phyloP scores from a whole-genome alignment of 2,329 filamentous ascomycete genomes.

The Talaromyces sp. region DNA sequence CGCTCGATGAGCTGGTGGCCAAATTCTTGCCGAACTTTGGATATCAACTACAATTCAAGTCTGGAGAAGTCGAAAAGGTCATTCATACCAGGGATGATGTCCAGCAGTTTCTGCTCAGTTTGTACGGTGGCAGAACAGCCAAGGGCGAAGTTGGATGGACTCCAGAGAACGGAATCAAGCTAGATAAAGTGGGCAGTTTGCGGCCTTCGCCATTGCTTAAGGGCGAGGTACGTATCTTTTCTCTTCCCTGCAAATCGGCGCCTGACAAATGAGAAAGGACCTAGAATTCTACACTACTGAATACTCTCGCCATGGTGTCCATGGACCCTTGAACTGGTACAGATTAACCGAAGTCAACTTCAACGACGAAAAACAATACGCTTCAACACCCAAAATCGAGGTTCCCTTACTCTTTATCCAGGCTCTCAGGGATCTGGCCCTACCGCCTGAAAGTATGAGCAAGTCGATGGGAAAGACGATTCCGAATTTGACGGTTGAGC shows the following conservation, averaged over 20 bases:
- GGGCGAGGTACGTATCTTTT: slow-evolving; percentile 49
- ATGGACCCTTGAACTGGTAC: slow-evolving; percentile 87
- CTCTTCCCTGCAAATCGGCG: background rate
- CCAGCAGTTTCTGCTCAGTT: slow-evolving; percentile 63
- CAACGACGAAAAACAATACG: slow-evolving; percentile 62
- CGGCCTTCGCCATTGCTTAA: slow-evolving; percentile 58
- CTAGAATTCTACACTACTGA: slow-evolving; percentile 72
- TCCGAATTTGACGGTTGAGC: slow-evolving; percentile 59
- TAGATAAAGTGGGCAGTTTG: slow-evolving; percentile 61
- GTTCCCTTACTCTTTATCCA: slow-evolving; percentile 71
- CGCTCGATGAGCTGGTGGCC: slow-evolving; percentile 59
- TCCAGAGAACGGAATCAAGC: slow-evolving; percentile 58
- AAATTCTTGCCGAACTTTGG: slow-evolving; percentile 63
- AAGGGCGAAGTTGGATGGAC: slow-evolving; percentile 58
- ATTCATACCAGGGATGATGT: slow-evolving; percentile 61
- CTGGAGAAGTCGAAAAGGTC: slow-evolving; percentile 60
- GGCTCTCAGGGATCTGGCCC: slow-evolving; percentile 66
- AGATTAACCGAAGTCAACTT: slow-evolving; percentile 68
- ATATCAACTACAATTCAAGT: slow-evolving; percentile 80
- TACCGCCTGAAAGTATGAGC: slow-evolving; percentile 66
- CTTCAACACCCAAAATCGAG: slow-evolving; percentile 43
- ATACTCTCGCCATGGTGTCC: slow-evolving; percentile 68
- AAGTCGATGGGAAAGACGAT: slow-evolving; percentile 67
- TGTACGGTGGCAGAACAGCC: slow-evolving; percentile 65
- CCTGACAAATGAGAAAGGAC: slow-evolving; percentile 44